Conservation (phyloP, 2,329 filamentous ascomycete genomes). For the Claviceps sp. region DNA sequence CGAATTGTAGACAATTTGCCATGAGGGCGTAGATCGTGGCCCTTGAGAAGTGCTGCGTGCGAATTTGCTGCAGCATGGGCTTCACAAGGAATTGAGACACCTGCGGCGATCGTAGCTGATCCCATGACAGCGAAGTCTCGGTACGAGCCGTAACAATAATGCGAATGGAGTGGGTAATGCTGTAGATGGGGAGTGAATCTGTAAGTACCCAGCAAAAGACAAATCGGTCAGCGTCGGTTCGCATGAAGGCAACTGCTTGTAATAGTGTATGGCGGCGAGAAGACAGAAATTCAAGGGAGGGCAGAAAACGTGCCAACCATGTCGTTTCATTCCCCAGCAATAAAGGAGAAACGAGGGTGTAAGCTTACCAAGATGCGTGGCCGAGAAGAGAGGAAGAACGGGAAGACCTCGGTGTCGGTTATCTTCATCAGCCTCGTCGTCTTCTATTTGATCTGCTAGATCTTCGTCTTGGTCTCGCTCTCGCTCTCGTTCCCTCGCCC, state of each 20-base stretch:
- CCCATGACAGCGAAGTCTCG: constrained; percentile 88
- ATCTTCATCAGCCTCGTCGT: constrained; percentile 17
- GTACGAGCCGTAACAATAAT: constrained; percentile 72
- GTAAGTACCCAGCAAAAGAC: neutral
- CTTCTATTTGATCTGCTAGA: constrained; percentile 26
- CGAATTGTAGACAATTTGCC: constrained; percentile 88
- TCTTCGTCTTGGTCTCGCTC: constrained; percentile 28
- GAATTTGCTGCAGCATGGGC: constrained; percentile 84
- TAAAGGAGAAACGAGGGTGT: too few relatives aligned
- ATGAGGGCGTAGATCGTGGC: constrained; percentile 82
- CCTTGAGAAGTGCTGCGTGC: constrained; percentile 67
- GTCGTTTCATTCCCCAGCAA: too few relatives aligned
- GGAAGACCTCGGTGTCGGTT: constrained; percentile 24
- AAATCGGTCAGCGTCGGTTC: neutral
- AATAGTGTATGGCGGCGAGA: neutral
- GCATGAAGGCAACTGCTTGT: neutral
- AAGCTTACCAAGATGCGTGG: constrained; percentile 55
- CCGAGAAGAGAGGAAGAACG: constrained; percentile 65
- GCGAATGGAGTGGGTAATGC: constrained; percentile 78
- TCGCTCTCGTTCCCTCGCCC: constrained; percentile 27
- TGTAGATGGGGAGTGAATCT: constrained; percentile 84
- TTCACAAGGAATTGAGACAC: constrained; percentile 93
- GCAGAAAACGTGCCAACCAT: too few relatives aligned
- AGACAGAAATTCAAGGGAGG: too few relatives aligned
- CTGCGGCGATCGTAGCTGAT: constrained; percentile 88